phyloP scores from a whole-genome alignment of 2,329 filamentous ascomycete genomes.

The Sclerotinia nivalis region DNA sequence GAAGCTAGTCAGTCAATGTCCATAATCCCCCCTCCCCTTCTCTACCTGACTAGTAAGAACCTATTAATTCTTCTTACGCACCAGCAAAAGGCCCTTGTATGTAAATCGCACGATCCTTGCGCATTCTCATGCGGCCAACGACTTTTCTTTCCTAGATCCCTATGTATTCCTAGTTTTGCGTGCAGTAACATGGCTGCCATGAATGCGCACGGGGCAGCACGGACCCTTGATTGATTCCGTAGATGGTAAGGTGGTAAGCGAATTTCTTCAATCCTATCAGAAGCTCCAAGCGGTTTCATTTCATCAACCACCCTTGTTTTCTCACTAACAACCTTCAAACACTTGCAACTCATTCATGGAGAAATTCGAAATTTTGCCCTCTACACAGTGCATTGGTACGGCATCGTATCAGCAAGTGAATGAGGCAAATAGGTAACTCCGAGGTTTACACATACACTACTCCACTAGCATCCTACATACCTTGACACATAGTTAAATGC shows the following conservation, averaged over 20 bases:
- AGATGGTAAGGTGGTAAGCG: not conserved
- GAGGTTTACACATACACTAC: not conserved
- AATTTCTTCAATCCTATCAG: slow-evolving; percentile 24
- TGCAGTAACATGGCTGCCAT: slow-evolving; percentile 18
- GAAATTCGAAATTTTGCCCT: not conserved
- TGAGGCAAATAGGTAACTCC: slow-evolving; percentile 5
- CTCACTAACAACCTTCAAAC: slow-evolving; percentile 15
- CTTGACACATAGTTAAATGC: slow-evolving; percentile 4
- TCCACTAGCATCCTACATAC: not conserved
- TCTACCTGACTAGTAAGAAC: not conserved
- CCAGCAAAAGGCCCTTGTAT: not conserved
- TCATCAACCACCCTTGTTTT: slow-evolving; percentile 23
- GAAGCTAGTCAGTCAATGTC: slow-evolving; percentile 5
- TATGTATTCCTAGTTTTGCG: slow-evolving; percentile 3
- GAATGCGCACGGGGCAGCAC: slow-evolving; percentile 29
- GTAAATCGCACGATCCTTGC: slow-evolving; percentile 12
- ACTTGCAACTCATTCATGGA: slow-evolving; percentile 2
- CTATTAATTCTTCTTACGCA: slow-evolving; percentile 9
- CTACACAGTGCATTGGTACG: not conserved
- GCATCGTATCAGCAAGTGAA: not conserved
- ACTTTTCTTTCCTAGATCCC: not conserved
- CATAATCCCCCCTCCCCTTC: not conserved
- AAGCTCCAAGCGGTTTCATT: slow-evolving; percentile 35
- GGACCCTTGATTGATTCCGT: slow-evolving; percentile 24
- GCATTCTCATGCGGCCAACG: slow-evolving; percentile 19